A percentile compares a stretch with the other conserved stretches of the same genome.
phyloP scores from a whole-genome alignment of 192 early-diverging fungal species.

The Hyaloraphidium curvatum region DNA sequence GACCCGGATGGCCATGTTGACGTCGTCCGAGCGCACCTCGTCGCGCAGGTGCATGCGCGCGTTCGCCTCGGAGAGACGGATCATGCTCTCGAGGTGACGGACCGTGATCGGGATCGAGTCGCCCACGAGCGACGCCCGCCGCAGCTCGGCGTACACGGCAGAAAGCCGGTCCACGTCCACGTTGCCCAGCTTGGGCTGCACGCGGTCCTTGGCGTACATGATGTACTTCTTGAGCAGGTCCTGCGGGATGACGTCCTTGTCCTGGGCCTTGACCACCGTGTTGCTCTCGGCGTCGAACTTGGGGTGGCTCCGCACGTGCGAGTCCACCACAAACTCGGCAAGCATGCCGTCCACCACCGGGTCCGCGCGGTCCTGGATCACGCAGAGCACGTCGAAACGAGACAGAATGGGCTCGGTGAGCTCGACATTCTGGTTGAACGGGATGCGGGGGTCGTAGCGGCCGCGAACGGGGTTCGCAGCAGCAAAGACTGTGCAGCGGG shows the following conservation, averaged over 20 bases:
- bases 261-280: conserved; percentile 13
- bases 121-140: conserved; percentile 52
- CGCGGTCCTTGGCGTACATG: conserved; percentile 61
- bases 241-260: conserved; percentile 38
- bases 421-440: conserved; percentile 93
- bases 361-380: conserved; percentile 83
- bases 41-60: conserved; percentile 93
- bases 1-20: conserved; percentile 81
- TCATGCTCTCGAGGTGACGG: conserved; percentile 71
- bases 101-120: conserved; percentile 59
- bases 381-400: conserved; percentile 92
- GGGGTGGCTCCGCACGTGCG: conserved; percentile 84
- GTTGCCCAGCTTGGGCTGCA: conserved; percentile 58
- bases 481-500: conserved; percentile 60
- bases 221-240: conserved; percentile 71
- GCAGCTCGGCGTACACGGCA: conserved; percentile 75
- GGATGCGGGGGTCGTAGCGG: conserved; percentile 70
- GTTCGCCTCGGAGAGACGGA: conserved; percentile 68
- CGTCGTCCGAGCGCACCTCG: conserved; percentile 71
- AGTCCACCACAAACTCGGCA: conserved; percentile 82
- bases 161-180: conserved; percentile 78
- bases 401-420: conserved; percentile 97
- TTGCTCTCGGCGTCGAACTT: conserved; percentile 18
- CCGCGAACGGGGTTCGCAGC: conserved; percentile 73
- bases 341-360: conserved; percentile 76